A percentile compares a stretch with the other conserved stretches of the same genome.
Evolutionary conservation across 2,329 filamentous ascomycete genomes (phyloP).

Genomic region (Fusarium sororula): DNA sequence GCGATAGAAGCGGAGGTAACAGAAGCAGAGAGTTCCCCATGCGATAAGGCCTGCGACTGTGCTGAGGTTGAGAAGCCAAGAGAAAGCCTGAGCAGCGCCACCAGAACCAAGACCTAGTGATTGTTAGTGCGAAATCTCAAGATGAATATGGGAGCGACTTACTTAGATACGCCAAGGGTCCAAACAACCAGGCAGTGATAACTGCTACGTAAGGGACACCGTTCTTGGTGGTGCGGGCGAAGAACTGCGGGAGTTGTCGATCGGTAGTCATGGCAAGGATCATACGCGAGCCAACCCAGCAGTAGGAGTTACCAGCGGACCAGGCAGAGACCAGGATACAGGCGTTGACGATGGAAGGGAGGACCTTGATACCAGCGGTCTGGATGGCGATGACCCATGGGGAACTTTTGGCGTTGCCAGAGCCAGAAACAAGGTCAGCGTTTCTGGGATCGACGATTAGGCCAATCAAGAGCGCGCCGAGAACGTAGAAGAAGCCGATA

Average conservation of each 20-base stretch:
- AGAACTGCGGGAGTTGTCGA: slow-evolving; percentile 71
- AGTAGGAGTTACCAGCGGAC: slow-evolving; percentile 68
- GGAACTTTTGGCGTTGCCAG: slow-evolving; percentile 59
- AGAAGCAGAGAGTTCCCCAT: slow-evolving; percentile 67
- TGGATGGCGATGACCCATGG: slow-evolving; percentile 78
- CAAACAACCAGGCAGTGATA: slow-evolving; percentile 64
- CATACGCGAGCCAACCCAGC: slow-evolving; percentile 66
- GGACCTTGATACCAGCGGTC: slow-evolving; percentile 67
- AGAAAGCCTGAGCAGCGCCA: slow-evolving; percentile 71
- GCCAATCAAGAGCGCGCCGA: slow-evolving; percentile 66
- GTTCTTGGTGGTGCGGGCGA: slow-evolving; percentile 66
- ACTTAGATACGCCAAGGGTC: slow-evolving; percentile 76
- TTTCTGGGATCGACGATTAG: slow-evolving; percentile 72
- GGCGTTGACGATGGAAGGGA: slow-evolving; percentile 74
- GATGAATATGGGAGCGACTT: slow-evolving; percentile 47
- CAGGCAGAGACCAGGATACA: slow-evolving; percentile 73
- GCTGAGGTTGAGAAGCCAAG: slow-evolving; percentile 77
- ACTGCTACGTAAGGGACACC: slow-evolving; percentile 69
- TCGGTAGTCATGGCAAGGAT: slow-evolving; percentile 74
- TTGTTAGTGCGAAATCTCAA: background rate
- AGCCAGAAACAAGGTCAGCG: slow-evolving; percentile 57
- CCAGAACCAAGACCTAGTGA: slow-evolving; percentile 39
- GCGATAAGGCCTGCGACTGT: slow-evolving; percentile 69
- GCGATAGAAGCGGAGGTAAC: slow-evolving; percentile 66
- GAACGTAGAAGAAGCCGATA: slow-evolving; percentile 68